Base-by-base conservation (phyloP, 2,329 filamentous ascomycete species). In the Xylariaceae sp. region DNA sequence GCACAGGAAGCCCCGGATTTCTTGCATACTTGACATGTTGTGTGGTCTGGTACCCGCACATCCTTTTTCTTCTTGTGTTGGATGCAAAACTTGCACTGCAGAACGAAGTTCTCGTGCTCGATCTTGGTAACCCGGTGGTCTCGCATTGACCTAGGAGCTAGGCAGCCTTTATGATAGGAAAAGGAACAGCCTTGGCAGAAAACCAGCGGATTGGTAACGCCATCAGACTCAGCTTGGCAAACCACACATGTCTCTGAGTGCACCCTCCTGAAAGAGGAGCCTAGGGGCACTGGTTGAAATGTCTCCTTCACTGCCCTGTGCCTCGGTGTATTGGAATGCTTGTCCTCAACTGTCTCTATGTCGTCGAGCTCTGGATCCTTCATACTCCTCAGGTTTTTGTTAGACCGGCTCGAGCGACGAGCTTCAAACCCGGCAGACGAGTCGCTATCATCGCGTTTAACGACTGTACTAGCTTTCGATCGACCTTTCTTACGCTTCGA, bases 61-160 rank as follows among this genome's bases (percentile, higher is more conserved):
- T 97, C 90, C 68, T 89, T 92, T 69, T 85, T 86, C 61, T 78
- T 77, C 51, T 86, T 81, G 17, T 81, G 70, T 2, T 87, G 87
- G 62, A 97, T 82, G 71, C 94, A 99, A 58, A 87, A 88, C 65
- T 86, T 88, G 75, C 94, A 99, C 71, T 99, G 94, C 45, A 99
- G 77, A 13, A 99, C 87, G 67, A 96, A 97, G 44, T 88, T 75
- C 1, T 88, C 85, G 0, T 88, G 78, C 1, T 80, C 86, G 55
- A 97, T 75, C 72, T 97, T 99, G 23, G 92, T 97, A 8, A 90
- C 90, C 41, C 94, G 77, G 72, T 97, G 94, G n/a, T 96, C 91
- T 61, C 94, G 83, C 10, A 73, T 78, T 55, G 82, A 83, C 53
- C 94, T 84, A 53, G 81, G 78, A 1, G 93, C 92, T 34, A 99